Conservation (phyloP, 2,329 filamentous ascomycete species). For the Hypoxylon sp. region DNA sequence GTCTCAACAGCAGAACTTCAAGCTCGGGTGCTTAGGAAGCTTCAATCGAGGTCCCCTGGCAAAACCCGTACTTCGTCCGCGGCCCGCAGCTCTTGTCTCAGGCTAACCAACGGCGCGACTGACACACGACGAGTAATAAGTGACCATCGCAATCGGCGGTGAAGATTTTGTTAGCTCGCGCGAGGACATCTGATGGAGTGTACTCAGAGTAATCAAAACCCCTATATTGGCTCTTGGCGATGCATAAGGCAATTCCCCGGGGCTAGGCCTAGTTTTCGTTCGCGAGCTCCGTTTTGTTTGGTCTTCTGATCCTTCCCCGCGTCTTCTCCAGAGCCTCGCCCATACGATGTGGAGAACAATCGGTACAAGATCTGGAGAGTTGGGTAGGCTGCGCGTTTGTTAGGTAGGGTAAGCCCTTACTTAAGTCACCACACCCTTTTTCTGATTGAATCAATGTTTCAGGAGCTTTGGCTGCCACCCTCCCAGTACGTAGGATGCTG, state of each 20-base stretch:
- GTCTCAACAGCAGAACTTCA: constrained; percentile 26
- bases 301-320: constrained; percentile 45
- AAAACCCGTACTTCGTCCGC: constrained; percentile 27
- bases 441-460: constrained; percentile 42
- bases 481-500: constrained; percentile 39
- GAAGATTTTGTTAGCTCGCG: constrained; percentile 30
- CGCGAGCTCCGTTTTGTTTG: constrained; percentile 27
- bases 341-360: constrained; percentile 39
- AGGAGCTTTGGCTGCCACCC: constrained; percentile 32
- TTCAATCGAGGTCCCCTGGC: constrained; percentile 14
- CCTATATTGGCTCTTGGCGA: constrained; percentile 36
- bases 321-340: constrained; percentile 41
- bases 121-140: constrained; percentile 34
- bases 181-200: constrained; percentile 37
- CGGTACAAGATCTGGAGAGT: constrained; percentile 38
- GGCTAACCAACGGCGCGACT: constrained; percentile 38
- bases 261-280: constrained; percentile 34
- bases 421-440: constrained; percentile 44
- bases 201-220: constrained; percentile 38
- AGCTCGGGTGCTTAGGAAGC: constrained; percentile 30
- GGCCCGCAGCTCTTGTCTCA: constrained; percentile 35
- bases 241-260: constrained; percentile 32
- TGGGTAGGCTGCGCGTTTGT: constrained; percentile 6
- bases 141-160: constrained; percentile 40
- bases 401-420: constrained; percentile 36